These are phyloP conservation scores for Erythrobasidium hasegawianum DNA, from an alignment of 1,284 basidiomycete species.

Conservation along the genomic window DNA sequence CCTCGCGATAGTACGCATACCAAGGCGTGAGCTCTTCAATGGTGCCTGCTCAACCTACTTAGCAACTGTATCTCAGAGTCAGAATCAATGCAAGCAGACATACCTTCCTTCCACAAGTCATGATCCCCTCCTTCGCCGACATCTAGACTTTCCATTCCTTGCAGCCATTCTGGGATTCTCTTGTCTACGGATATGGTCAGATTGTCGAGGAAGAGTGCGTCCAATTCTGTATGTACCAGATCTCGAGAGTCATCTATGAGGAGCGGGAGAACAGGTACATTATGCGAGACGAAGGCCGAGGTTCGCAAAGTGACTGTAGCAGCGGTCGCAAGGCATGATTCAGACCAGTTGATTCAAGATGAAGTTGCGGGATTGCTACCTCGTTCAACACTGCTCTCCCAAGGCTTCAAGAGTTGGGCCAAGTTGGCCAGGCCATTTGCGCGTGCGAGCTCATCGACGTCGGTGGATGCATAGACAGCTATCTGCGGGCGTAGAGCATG, in stretches of 20 bases:
- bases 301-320: conserved; percentile 32
- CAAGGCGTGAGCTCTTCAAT: conserved; percentile 34
- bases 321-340: too few species aligned
- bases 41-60: not conserved
- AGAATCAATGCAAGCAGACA: too few species aligned
- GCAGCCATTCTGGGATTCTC: conserved; percentile 23
- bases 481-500: conserved; percentile 37
- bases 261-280: conserved; percentile 21
- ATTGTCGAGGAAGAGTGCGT: conserved; percentile 32
- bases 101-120: conserved; percentile 33
- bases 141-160: conserved; percentile 23
- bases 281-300: conserved; percentile 30
- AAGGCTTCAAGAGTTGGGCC: conserved; percentile 38
- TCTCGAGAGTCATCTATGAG: conserved; percentile 19
- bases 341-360: too few species aligned
- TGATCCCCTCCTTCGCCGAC: conserved; percentile 18
- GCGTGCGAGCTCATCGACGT: conserved; percentile 34
- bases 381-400: conserved; percentile 29
- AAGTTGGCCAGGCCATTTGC: conserved; percentile 36
- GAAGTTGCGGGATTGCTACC: not conserved
- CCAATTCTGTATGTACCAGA: conserved; percentile 31
- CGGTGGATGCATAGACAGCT: conserved; percentile 34
- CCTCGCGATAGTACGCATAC: conserved; percentile 31
- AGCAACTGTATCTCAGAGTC: too few species aligned
- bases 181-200: conserved; percentile 25